phyloP scores from a whole-genome alignment of 495 filamentous ascomycete species.

The Neurospora terricola region DNA sequence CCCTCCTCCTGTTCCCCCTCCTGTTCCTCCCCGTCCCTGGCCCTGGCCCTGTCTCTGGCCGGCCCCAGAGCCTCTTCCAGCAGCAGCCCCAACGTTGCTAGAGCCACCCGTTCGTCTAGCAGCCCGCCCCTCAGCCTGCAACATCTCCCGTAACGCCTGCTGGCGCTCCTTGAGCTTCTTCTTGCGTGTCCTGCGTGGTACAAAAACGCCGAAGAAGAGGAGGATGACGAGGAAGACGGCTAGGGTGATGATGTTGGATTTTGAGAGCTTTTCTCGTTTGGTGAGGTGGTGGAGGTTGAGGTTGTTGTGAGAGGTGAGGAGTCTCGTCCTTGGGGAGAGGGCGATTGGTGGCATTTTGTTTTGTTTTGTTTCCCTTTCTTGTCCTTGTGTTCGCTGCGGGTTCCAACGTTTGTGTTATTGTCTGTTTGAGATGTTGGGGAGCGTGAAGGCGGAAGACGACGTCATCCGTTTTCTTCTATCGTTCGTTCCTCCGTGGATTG shows the following conservation, averaged over 20 bases:
- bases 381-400: too few relatives aligned
- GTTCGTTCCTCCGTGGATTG: neutral
- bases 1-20: neutral
- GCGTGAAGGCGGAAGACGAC: neutral
- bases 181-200: neutral
- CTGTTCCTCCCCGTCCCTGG: neutral
- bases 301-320: neutral
- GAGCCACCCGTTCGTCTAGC: neutral
- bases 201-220: neutral
- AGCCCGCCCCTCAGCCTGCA: neutral
- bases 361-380: too few relatives aligned
- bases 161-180: neutral
- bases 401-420: too few relatives aligned
- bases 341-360: neutral
- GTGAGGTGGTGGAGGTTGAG: neutral
- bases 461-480: neutral
- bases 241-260: neutral
- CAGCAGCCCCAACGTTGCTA: neutral
- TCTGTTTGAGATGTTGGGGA: neutral
- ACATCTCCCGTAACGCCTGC: neutral
- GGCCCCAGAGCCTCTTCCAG: neutral
- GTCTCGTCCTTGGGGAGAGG: neutral
- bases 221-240: neutral
- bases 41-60: neutral
- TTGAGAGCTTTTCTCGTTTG: neutral